A percentile compares a stretch with the other conserved stretches of the same genome.
Evolutionary conservation across 371 early-diverging fungal species (phyloP).

Genomic region (Massospora cicadina): DNA sequence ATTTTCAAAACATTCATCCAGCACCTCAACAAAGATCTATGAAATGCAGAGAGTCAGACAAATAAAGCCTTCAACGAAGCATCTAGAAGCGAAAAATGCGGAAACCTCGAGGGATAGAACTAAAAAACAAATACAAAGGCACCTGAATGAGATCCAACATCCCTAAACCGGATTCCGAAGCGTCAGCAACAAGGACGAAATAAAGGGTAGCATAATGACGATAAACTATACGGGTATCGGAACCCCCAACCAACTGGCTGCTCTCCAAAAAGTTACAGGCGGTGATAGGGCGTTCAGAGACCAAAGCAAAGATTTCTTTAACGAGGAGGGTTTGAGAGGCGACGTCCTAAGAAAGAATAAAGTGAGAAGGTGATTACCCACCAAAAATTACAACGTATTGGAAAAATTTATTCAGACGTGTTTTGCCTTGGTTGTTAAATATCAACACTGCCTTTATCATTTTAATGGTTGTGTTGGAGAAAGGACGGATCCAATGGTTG

Average conservation of each 20-base stretch:
- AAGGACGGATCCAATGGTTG: too few species aligned
- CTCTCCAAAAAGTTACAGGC: constrained; percentile 87
- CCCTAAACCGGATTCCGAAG: constrained; percentile 85
- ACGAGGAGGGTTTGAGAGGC: constrained; percentile 61
- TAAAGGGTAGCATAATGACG: constrained; percentile 84
- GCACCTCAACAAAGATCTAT: constrained; percentile 85
- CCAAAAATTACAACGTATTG: constrained; percentile 49
- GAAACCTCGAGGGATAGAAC: too few species aligned
- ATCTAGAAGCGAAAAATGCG: neutral
- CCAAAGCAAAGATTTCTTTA: constrained; percentile 65
- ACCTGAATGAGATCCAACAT: constrained; percentile 87
- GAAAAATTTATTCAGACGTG: constrained; percentile 80
- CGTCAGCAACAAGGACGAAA: constrained; percentile 91
- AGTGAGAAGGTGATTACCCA: neutral
- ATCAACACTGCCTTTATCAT: constrained; percentile 89
- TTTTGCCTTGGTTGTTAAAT: constrained; percentile 92
- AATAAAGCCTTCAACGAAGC: neutral
- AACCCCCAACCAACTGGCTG: constrained; percentile 58
- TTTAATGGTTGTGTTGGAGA: neutral
- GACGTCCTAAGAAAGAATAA: constrained; percentile 37
- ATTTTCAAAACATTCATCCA: constrained; percentile 84
- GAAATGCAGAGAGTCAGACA: constrained; percentile 2
- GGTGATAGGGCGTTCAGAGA: constrained; percentile 65
- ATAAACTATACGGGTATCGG: constrained; percentile 81
- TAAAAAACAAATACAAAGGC: constrained; percentile 9